Evolutionary conservation across 306 rosid genomes (phyloP), one percentile per base, ranked within the genome.

Genomic region (Pueraria montana): DNA sequence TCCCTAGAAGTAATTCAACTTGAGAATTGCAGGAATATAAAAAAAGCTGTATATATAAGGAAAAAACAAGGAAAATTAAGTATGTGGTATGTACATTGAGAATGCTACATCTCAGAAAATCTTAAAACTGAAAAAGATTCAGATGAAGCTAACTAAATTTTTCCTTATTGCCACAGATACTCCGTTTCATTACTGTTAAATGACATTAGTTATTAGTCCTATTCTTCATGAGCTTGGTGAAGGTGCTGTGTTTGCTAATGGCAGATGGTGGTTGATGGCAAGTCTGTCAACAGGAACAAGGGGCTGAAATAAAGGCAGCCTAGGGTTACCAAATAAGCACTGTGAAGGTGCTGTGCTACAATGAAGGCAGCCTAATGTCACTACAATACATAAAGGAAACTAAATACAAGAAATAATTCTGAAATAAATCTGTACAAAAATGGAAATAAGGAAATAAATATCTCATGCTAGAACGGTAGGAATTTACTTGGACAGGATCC

Each of bases 1-100:
- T 95, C 66, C 98, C 97, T 75, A 95, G 98, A 81, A 95, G 98
- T 89, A 95, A 93, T 36, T 95, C 98, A 73, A 95, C 91, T 97
- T 95, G 93, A 79, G 65, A 59, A 78, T 78, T 23, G 72, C 72
- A 80, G 59, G 11, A 71, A 55, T 23, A 71, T 52, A 27, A 69
- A 45, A 42, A 58, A 78, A 52, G 46, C 58, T 76, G 43, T 79
- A 18, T 26, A 76, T 18, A 49, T 14, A 58, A 20, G 63, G 72
- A 72, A 65, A 14, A 76, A 71, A 56, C 58, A 42, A 64, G 36
- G 45, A 65, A 45, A 32, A 46, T 26, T 36, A 70, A 42, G 46
- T 14, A 32, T 62, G 64, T 48, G 58, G 45, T 48, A 49, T 76
- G 46, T 36, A 52, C 24, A 14, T 49, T 23, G 30, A 78, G 83